Conservation (phyloP, 257 asterid genomes). For the Striga asiatica region DNA sequence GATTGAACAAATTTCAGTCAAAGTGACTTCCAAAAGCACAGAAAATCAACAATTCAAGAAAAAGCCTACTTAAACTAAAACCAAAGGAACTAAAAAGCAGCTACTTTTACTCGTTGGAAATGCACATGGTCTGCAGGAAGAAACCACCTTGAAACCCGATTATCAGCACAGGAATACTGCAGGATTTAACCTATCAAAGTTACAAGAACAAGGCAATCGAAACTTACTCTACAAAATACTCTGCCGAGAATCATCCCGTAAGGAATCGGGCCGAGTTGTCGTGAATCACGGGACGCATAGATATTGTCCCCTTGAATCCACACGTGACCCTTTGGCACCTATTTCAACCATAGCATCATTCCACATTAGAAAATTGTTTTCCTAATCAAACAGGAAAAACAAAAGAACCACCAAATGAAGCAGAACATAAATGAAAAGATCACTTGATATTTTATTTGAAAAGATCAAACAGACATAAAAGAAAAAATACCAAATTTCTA, state of each 20-base stretch:
- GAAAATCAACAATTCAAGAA: no score
- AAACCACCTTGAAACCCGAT: no score
- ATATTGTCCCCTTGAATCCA: conserved; percentile 97
- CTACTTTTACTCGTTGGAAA: neutral
- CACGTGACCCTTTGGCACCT: conserved; percentile 95
- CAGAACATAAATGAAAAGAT: neutral
- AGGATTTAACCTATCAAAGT: neutral
- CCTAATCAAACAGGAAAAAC: neutral
- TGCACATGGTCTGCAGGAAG: no score
- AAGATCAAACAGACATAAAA: no score
- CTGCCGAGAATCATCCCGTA: conserved; percentile 62
- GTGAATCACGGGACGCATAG: conserved; percentile 63
- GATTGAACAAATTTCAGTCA: no score
- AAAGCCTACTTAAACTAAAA: no score
- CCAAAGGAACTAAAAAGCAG: neutral
- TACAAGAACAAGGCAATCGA: neutral
- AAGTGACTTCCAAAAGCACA: no score
- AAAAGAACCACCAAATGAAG: neutral
- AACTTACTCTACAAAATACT: conserved; percentile 64
- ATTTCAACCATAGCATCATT: conserved; percentile 9
- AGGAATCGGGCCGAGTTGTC: conserved; percentile 78
- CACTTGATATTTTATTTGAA: no score
- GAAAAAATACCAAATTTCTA: no score
- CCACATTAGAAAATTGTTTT: neutral
- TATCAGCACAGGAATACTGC: no score